Conservation (phyloP, 2,329 filamentous ascomycete genomes). For the Cladosporium halotolerans region DNA sequence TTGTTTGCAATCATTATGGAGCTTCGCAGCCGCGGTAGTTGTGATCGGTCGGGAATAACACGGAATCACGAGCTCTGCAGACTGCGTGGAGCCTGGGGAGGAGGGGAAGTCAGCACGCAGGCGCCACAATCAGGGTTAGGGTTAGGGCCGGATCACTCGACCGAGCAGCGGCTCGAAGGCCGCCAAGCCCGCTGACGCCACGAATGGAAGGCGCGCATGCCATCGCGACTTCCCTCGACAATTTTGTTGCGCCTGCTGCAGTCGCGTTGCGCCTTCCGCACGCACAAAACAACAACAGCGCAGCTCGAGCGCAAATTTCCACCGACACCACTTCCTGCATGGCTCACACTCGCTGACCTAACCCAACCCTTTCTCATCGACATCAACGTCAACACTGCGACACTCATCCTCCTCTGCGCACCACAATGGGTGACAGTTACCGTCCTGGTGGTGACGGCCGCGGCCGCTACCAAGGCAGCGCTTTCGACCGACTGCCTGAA, state of each 20-base stretch:
- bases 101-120: too few relatives aligned
- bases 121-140: too few relatives aligned
- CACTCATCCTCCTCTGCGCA: background rate
- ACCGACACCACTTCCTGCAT: too few relatives aligned
- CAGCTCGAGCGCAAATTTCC: background rate
- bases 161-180: too few relatives aligned
- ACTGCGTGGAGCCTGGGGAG: too few relatives aligned
- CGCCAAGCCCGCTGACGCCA: too few relatives aligned
- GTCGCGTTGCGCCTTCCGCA: background rate
- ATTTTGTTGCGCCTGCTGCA: too few relatives aligned
- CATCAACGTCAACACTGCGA: background rate
- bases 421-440: constrained; percentile 8
- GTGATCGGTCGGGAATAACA: background rate
- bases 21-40: background rate
- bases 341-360: too few relatives aligned
- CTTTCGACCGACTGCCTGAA: constrained; percentile 1
- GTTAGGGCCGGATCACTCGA: too few relatives aligned
- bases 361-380: too few relatives aligned
- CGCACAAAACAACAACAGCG: background rate
- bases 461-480: constrained; percentile 3
- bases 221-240: too few relatives aligned
- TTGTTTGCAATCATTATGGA: background rate
- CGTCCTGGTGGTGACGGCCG: constrained; percentile 7
- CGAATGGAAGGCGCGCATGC: too few relatives aligned
- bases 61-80: background rate